Base-by-base conservation (phyloP, 768 basidiomycete species). In the Mycena galericulata region DNA sequence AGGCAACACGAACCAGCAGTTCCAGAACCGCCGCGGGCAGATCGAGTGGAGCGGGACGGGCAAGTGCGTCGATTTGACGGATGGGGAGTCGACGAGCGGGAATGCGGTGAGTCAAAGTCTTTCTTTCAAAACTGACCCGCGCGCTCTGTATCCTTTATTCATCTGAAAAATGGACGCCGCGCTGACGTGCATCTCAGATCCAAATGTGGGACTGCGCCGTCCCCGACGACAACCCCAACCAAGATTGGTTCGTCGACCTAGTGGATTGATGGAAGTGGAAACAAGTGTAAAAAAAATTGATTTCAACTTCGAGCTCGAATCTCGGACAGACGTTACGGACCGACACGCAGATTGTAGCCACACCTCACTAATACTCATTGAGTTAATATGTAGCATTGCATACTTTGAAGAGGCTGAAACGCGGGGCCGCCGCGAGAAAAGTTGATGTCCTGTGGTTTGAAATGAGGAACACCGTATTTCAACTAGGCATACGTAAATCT, bases 1-100 rank as follows among this genome's bases (percentile, higher is more conserved):
- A 0, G 60, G 57, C 22, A 47, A 53, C 47, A 60, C 68, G 5
- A 69, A 69, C 53, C 68, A 69, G 68, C 29, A 26, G 7, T 69
- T 54, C 45, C 29, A 34, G 17, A 50, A 50, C 29, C 49, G 30
- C 17, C 2, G 14, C 17, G 29, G 49, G 17, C 49, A 50, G 49
- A 32, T 50, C 49, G 49, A 53, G 51, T 53, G 51, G 51, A 53
- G n/a, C 9, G 51, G 32, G 12, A 36, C 20, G 18, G 51, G 53
- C 41, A 59, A 59, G 24, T 65, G 68, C 45, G 7, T 70, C 18
- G 63, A 70, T n/a, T 30, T 65, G 32, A 70, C 68, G 2, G 38
- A 56, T 22, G 68, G 63, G 8, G 61, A 57, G 11, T 43, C 29
- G 9, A 51, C 20, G 6, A 62, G 20, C 29, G 66, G 67, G 4